These are phyloP conservation scores for Debaryomyces prosopidis DNA, from an alignment of 805 yeast species.

Conservation along the genomic window DNA sequence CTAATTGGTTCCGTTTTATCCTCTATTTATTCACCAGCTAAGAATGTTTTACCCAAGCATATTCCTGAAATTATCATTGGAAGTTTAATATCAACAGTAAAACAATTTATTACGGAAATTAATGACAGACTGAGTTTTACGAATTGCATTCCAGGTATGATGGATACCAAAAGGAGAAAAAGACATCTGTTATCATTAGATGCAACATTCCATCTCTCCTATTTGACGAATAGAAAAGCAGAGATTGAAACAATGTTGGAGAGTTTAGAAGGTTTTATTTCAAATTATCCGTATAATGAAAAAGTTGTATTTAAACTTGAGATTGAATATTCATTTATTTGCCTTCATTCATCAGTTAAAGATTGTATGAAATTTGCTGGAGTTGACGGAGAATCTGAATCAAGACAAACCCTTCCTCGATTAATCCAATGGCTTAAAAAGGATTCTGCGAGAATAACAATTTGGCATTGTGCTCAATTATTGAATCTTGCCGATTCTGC, in stretches of 20 bases:
- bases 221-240: not conserved
- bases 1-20: not conserved
- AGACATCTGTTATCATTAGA: not conserved
- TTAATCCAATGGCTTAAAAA: not conserved
- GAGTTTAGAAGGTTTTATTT: not conserved
- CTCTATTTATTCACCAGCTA: not conserved
- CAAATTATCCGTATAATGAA: not conserved
- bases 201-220: not conserved
- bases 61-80: constrained; percentile 2
- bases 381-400: constrained; percentile 1
- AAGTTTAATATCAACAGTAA: not conserved
- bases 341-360: not conserved
- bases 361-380: constrained; percentile 2
- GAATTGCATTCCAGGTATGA: not conserved
- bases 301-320: not conserved
- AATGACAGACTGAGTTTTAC: not conserved
- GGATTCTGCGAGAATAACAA: not conserved
- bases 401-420: not conserved
- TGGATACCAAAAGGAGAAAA: not conserved
- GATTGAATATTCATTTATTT: constrained; percentile 1
- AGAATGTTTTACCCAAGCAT: not conserved
- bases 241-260: not conserved
- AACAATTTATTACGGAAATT: not conserved
- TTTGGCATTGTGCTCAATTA: constrained; percentile 1
- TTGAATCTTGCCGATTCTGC: not conserved